phyloP scores from a whole-genome alignment of 805 yeast genomes.

The Saccharomycopsis amapae region DNA sequence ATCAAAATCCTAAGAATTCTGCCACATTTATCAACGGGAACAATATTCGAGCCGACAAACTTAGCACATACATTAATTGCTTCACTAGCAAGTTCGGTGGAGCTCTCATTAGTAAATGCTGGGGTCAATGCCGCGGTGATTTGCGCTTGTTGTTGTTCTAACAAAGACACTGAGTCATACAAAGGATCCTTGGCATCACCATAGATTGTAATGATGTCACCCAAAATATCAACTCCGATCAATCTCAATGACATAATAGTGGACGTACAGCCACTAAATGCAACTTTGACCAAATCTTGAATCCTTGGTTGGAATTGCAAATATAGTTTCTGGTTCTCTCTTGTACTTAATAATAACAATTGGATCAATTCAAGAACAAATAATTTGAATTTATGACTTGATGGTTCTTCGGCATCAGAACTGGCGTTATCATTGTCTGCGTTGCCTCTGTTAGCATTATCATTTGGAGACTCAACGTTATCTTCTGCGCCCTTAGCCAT shows the following conservation, averaged over 20 bases:
- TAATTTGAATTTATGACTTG: slow-evolving; percentile 48
- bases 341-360: slow-evolving; percentile 36
- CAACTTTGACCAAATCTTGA: slow-evolving; percentile 63
- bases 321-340: slow-evolving; percentile 27
- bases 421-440: slow-evolving; percentile 21
- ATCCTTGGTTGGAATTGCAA: slow-evolving; percentile 38
- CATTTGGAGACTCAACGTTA: background rate
- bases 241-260: slow-evolving; percentile 52
- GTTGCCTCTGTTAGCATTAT: slow-evolving; percentile 17
- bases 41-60: slow-evolving; percentile 57
- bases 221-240: slow-evolving; percentile 60
- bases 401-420: slow-evolving; percentile 39
- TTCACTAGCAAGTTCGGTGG: slow-evolving; percentile 62
- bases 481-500: slow-evolving; percentile 29
- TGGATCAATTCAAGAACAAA: slow-evolving; percentile 41
- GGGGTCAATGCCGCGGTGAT: slow-evolving; percentile 86
- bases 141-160: slow-evolving; percentile 94
- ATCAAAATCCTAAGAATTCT: slow-evolving; percentile 61
- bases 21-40: slow-evolving; percentile 40
- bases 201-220: slow-evolving; percentile 51
- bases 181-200: slow-evolving; percentile 64
- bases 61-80: slow-evolving; percentile 77
- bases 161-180: slow-evolving; percentile 58
- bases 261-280: slow-evolving; percentile 78
- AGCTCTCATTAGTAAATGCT: slow-evolving; percentile 68